Conservation (phyloP, 179 eudicot genomes). For the Actinidia arguta region DNA sequence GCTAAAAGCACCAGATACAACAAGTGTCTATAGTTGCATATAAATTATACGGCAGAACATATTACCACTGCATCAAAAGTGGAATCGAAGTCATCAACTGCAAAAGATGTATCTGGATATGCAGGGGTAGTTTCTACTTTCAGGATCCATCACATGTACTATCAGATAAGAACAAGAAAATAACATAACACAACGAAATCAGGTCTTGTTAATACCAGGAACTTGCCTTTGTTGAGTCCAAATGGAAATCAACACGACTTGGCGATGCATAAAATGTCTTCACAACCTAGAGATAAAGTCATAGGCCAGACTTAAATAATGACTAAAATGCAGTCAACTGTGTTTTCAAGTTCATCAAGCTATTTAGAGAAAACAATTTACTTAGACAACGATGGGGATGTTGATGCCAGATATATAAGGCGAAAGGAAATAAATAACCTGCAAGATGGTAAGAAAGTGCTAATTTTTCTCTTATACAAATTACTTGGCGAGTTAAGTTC, state of each 20-base stretch:
- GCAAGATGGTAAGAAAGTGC: neutral
- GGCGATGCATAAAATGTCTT: conserved; percentile 99
- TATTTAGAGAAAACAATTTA: neutral
- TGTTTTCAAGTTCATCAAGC: conserved; percentile 8
- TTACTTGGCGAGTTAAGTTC: too few species aligned
- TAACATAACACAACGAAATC: neutral
- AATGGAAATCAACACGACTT: conserved; percentile 94
- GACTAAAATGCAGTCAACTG: conserved; percentile 11
- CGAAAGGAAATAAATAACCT: neutral
- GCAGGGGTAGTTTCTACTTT: conserved; percentile 96
- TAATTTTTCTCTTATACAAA: neutral
- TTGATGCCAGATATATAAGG: neutral
- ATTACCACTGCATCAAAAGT: conserved; percentile 98
- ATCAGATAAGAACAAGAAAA: conserved; percentile 11
- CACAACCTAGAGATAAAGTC: conserved; percentile 64
- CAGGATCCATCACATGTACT: conserved; percentile 44
- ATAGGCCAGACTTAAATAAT: conserved; percentile 8
- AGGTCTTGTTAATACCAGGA: conserved; percentile 15
- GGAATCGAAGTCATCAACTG: conserved; percentile 99
- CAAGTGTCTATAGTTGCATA: neutral
- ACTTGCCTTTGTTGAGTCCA: conserved; percentile 96
- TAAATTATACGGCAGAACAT: neutral
- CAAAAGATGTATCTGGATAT: conserved; percentile 99
- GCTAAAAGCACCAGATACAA: conserved; percentile 18
- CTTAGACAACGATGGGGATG: neutral